phyloP scores from a whole-genome alignment of 2,329 filamentous ascomycete species.

The Colletotrichum godetiae region DNA sequence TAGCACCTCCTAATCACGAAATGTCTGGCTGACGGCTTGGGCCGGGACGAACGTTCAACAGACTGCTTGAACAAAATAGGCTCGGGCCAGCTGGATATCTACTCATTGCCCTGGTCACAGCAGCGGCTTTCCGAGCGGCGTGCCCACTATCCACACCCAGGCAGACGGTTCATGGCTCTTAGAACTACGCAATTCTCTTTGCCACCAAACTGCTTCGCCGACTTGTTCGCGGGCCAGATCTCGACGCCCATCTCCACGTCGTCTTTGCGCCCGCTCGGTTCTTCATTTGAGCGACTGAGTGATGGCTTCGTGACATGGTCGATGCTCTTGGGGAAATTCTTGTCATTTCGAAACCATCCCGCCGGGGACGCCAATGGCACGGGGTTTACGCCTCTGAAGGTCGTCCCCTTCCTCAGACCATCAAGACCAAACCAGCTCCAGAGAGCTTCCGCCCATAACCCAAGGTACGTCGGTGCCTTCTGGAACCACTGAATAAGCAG shows the following conservation, averaged over 20 bases:
- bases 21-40: background rate
- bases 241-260: slow-evolving; percentile 9
- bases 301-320: slow-evolving; percentile 29
- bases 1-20: background rate
- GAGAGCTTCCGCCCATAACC: background rate
- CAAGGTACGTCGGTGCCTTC: slow-evolving; percentile 9
- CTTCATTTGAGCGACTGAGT: slow-evolving; percentile 11
- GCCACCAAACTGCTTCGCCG: slow-evolving; percentile 1
- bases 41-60: background rate
- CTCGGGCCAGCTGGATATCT: background rate
- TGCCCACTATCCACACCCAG: slow-evolving; percentile 14
- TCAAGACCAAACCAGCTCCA: background rate
- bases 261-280: slow-evolving; percentile 15
- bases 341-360: slow-evolving; percentile 10
- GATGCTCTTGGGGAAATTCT: slow-evolving; percentile 14
- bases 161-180: slow-evolving; percentile 1
- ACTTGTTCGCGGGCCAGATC: background rate
- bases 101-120: background rate
- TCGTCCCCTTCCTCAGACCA: background rate
- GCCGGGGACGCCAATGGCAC: background rate
- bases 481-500: slow-evolving; percentile 19
- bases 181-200: background rate
- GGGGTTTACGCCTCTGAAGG: background rate
- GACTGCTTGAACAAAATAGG: background rate
- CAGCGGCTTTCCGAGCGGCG: slow-evolving; percentile 11